phyloP scores from a whole-genome alignment of 2,329 filamentous ascomycete species.

The Chalaropsis thielavioides region DNA sequence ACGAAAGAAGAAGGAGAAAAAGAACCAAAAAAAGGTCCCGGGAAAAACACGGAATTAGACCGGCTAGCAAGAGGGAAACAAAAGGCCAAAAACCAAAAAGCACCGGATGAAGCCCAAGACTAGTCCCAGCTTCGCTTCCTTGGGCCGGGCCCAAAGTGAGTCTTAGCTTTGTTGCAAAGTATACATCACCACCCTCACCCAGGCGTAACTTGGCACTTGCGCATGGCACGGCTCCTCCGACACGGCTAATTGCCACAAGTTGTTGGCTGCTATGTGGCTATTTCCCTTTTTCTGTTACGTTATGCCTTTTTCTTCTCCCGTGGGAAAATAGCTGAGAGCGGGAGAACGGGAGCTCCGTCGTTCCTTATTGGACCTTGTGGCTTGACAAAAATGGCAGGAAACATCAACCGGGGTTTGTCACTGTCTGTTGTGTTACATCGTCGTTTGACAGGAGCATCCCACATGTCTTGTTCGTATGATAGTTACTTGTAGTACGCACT shows the following conservation, averaged over 20 bases:
- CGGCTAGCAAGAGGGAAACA: not conserved
- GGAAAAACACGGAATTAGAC: not conserved
- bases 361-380: not conserved
- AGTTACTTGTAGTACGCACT: not conserved
- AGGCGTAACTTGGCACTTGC: not conserved
- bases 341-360: not conserved
- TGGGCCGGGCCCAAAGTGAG: not conserved
- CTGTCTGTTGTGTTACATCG: not conserved
- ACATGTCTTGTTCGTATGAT: not conserved
- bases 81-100: not conserved
- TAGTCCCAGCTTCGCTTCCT: slow-evolving; percentile 2
- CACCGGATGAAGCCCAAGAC: not conserved
- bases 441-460: not conserved
- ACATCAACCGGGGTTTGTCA: not conserved
- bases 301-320: not conserved
- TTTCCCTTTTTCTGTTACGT: not conserved
- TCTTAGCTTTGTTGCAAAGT: not conserved
- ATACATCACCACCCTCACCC: not conserved
- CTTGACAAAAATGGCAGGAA: not conserved
- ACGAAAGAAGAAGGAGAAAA: not conserved
- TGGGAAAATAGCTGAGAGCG: not conserved
- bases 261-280: not conserved
- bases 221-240: not conserved
- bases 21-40: not conserved
- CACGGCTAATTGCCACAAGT: not conserved